Conservation (phyloP, 495 filamentous ascomycete species). For the Terfezia claveryi region DNA sequence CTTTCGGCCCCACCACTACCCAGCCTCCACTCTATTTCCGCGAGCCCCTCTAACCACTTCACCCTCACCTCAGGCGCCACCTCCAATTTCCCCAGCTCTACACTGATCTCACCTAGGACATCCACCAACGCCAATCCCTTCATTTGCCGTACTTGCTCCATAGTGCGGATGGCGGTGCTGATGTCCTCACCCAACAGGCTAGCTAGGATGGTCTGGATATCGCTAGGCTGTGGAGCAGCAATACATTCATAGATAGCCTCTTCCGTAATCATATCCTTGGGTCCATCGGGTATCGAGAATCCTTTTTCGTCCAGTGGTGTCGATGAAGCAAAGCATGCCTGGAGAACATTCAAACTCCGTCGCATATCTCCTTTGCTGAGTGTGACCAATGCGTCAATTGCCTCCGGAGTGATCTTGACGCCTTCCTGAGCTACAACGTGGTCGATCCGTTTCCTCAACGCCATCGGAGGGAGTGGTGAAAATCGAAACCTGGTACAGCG, state of each 20-base stretch:
- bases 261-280: conserved; percentile 70
- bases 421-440: conserved; percentile 73
- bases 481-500: conserved; percentile 91
- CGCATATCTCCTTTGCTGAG: conserved; percentile 94
- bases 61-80: conserved; percentile 75
- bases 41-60: conserved; percentile 74
- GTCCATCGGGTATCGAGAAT: conserved; percentile 32
- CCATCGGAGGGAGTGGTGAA: conserved; percentile 67
- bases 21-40: conserved; percentile 77
- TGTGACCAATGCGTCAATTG: conserved; percentile 55
- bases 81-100: conserved; percentile 60
- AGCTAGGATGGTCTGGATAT: conserved; percentile 62
- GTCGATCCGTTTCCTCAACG: conserved; percentile 67
- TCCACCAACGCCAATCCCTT: conserved; percentile 89
- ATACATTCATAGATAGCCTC: conserved; percentile 93
- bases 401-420: conserved; percentile 60
- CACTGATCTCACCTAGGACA: conserved; percentile 63
- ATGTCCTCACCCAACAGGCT: conserved; percentile 74
- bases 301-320: conserved; percentile 49
- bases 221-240: conserved; percentile 75
- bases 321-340: conserved; percentile 72
- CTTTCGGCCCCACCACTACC: conserved; percentile 74
- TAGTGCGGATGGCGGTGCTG: conserved; percentile 60
- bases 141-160: conserved; percentile 62
- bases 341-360: conserved; percentile 79